Percentiles rank a stretch among this genome's conserved stretches.
Evolutionary conservation across 2,329 filamentous ascomycete genomes (phyloP).

Genomic region (Epichloe hybrida): DNA sequence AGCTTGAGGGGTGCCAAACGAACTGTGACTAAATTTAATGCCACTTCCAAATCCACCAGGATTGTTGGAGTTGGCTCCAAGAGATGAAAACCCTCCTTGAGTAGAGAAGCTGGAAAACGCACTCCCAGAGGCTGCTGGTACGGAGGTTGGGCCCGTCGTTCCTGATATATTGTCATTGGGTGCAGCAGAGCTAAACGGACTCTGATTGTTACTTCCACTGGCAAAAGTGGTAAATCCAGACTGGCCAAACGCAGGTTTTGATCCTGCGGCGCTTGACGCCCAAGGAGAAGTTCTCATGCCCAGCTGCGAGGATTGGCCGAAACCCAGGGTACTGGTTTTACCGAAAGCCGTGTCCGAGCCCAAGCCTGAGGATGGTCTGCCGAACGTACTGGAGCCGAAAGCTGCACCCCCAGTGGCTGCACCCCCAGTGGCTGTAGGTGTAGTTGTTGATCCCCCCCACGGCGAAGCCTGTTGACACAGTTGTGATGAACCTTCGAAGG

Average conservation of each 20-base stretch:
- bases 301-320: constrained; percentile 37
- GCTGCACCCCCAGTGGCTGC: constrained; percentile 22
- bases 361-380: constrained; percentile 21
- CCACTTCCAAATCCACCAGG: constrained; percentile 24
- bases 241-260: constrained; percentile 40
- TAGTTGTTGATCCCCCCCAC: constrained; percentile 32
- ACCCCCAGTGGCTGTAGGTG: constrained; percentile 20
- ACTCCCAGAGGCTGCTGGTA: constrained; percentile 25
- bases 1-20: constrained; percentile 17
- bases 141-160: constrained; percentile 13
- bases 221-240: constrained; percentile 32
- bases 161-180: background rate
- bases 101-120: constrained; percentile 42
- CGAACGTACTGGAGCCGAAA: constrained; percentile 35
- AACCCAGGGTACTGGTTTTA: constrained; percentile 32
- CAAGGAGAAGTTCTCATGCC: constrained; percentile 41
- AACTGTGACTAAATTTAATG: constrained; percentile 22
- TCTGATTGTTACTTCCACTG: constrained; percentile 19
- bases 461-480: constrained; percentile 39
- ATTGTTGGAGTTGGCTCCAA: constrained; percentile 24
- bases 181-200: constrained; percentile 24
- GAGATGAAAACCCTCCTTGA: constrained; percentile 40
- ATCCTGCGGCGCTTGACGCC: constrained; percentile 21
- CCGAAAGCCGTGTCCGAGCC: constrained; percentile 36
- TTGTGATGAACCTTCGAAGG: constrained; percentile 34